Base-by-base conservation (phyloP, 495 filamentous ascomycete genomes). In the Cryomyces minteri region DNA sequence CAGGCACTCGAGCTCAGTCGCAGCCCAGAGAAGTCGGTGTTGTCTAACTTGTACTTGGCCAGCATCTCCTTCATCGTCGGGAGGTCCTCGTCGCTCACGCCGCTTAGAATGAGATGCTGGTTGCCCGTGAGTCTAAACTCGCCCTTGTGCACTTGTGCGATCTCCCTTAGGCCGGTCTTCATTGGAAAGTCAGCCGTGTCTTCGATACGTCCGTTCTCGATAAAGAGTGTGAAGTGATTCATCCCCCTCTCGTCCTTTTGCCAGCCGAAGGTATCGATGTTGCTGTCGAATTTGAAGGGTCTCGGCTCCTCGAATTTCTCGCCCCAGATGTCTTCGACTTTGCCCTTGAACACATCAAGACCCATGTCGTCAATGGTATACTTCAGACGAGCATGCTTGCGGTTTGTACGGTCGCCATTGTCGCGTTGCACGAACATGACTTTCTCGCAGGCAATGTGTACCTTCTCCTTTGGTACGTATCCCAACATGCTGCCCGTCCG, bases 151-250 rank as follows among this genome's bases (percentile, higher is more conserved):
- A 94, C 70, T 61, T 85, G 81, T 40, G 90, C 90, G 47, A 98
- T 76, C 62, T 94, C 87, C 11, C 84, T 77, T 29, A 98, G 77
- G 52, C 90, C 90, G 47, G 90, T 90, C 66, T 88, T 93, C 90
- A 96, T 96, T 51, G 80, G 78, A 66, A 94, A 96, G 28, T 88
- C 82, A 31, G 88, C 72, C 5, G 88, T 96, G 56, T 98, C 86
- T 64, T 98, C 90, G 52, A 98, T 78, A 54, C 90, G 84, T 28
- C 90, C 90, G 60, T 96, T 98, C 65, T 98, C 90, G 55, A 98
- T 96, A 76, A 98, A 98, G 68, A 92, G 84, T 32, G 87, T 94
- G 68, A 94, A 95, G 70, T 98, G 90, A 65, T 93, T 93, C 58
- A 86, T 57, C 45, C 85, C 87, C 47, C 70, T 75, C 71, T 98